Conservation (phyloP, 176 grass and related monocot genomes). For the Olyra latifolia region DNA sequence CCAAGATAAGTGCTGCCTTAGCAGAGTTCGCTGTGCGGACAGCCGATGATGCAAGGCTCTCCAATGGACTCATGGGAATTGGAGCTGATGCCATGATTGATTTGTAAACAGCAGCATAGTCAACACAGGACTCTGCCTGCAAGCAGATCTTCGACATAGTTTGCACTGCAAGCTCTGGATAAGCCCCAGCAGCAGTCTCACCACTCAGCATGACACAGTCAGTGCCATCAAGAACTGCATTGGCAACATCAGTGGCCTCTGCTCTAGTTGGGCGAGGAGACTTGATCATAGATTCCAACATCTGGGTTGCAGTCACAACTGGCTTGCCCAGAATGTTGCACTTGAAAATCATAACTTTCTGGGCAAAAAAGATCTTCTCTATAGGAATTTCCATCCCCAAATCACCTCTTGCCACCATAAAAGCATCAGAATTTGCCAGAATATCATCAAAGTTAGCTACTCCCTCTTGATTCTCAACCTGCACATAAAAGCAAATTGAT, state of each 20-base stretch:
- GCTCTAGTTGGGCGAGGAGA: conserved; percentile 78
- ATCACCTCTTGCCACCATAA: conserved; percentile 91
- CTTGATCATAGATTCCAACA: conserved; percentile 94
- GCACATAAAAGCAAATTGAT: conserved; percentile 6
- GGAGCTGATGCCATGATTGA: conserved; percentile 69
- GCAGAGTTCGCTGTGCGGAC: conserved; percentile 79
- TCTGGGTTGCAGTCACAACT: conserved; percentile 85
- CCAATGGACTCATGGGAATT: conserved; percentile 74
- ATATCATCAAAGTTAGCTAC: conserved; percentile 86
- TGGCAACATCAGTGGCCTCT: conserved; percentile 80
- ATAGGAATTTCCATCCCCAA: conserved; percentile 89
- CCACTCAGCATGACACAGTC: conserved; percentile 91
- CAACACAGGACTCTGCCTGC: conserved; percentile 64
- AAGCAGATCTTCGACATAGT: conserved; percentile 82
- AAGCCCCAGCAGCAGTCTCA: conserved; percentile 82
- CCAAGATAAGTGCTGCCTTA: conserved; percentile 60
- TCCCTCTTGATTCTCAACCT: conserved; percentile 94
- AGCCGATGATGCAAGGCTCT: conserved; percentile 85
- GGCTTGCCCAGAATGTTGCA: conserved; percentile 84
- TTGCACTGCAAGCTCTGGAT: conserved; percentile 76
- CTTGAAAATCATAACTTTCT: conserved; percentile 93
- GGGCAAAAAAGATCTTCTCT: conserved; percentile 85
- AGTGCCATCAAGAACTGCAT: conserved; percentile 76
- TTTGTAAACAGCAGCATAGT: conserved; percentile 66
- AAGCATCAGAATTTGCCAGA: conserved; percentile 73